Evolutionary conservation across 257 asterid species (phyloP), one percentile per base, ranked within the genome.

Genomic region (Solanum clarkiae): DNA sequence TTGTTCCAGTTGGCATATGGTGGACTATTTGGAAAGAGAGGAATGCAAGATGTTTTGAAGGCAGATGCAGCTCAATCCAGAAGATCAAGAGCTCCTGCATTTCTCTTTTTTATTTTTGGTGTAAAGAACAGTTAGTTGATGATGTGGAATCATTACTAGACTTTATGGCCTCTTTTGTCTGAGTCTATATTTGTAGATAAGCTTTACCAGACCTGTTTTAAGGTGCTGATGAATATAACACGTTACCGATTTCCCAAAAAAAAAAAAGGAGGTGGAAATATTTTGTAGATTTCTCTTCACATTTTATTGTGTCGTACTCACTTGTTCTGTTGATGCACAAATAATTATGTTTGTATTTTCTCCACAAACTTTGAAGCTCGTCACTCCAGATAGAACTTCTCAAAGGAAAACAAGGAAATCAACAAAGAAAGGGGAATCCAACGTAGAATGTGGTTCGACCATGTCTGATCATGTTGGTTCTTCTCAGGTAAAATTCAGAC

Each of bases 351-450:
- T n/a, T n/a, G 32, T 63, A 59, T 53, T 85, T 85, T 14, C 80
- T 55, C 82, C 54, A 45, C 69, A 45, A 79, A 84, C 4, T 59
- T 20, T 80, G 60, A 79, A 81, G 66, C 44, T 72, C 81, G 57
- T 26, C 53, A 84, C 71, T 83, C 63, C 90, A 84, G 80, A 49
- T 81, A 55, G 83, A 83, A 80, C 60, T 32, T 32, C 62, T 83
- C 86, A 81, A 69, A 83, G 86, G 80, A 90, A 86, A 74, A 69
- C 88, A 57, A 80, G 77, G 75, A 57, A 84, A 63, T 80, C 88
- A 83, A 65, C 89, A 86, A 86, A 62, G 80, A 88, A 87, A 75
- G 82, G 56, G 85, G 81, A 55, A 84, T 86, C 86, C 81, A 75
- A 81, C 20, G 56, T 44, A 56, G 80, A 80, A 29, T 62, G 55